phyloP scores from a whole-genome alignment of 2,329 filamentous ascomycete genomes.

The Trichoderma sp. region DNA sequence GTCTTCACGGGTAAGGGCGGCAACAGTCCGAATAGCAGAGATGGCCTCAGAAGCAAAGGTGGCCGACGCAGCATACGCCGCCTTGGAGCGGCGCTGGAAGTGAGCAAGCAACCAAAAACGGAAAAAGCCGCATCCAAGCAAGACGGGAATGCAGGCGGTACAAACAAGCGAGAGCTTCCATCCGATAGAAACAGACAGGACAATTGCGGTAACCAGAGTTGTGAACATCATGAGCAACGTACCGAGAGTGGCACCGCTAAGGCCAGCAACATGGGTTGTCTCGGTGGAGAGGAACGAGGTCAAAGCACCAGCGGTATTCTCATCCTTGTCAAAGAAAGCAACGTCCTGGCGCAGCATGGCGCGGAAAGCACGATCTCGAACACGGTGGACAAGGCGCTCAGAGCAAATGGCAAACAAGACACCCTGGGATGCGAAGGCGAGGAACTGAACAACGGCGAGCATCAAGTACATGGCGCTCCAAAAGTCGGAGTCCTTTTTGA shows the following conservation, averaged over 20 bases:
- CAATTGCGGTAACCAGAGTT: constrained; percentile 72
- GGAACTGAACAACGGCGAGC: constrained; percentile 70
- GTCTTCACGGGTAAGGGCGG: constrained; percentile 79
- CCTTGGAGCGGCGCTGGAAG: constrained; percentile 76
- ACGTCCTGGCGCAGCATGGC: constrained; percentile 91
- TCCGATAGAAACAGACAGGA: constrained; percentile 68
- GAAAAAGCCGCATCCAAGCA: constrained; percentile 77
- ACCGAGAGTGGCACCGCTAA: constrained; percentile 83
- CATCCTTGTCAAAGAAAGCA: constrained; percentile 82
- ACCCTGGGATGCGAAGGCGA: constrained; percentile 67
- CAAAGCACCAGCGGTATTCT: constrained; percentile 84
- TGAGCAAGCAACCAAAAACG: constrained; percentile 80
- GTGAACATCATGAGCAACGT: constrained; percentile 78
- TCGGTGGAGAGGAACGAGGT: constrained; percentile 88
- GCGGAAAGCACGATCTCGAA: constrained; percentile 78
- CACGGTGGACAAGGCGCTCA: constrained; percentile 79
- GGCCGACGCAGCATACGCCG: constrained; percentile 75
- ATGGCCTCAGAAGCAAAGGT: constrained; percentile 91
- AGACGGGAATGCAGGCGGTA: constrained; percentile 71
- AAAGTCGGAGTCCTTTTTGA: constrained; percentile 74
- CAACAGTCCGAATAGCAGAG: constrained; percentile 89
- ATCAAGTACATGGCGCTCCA: constrained; percentile 90
- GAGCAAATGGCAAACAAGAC: constrained; percentile 78
- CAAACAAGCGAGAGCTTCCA: constrained; percentile 89
- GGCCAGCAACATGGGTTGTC: constrained; percentile 84